These are phyloP conservation scores for Blakeslea trispora DNA, from an alignment of 371 early-diverging fungal species.

Conservation along the genomic window DNA sequence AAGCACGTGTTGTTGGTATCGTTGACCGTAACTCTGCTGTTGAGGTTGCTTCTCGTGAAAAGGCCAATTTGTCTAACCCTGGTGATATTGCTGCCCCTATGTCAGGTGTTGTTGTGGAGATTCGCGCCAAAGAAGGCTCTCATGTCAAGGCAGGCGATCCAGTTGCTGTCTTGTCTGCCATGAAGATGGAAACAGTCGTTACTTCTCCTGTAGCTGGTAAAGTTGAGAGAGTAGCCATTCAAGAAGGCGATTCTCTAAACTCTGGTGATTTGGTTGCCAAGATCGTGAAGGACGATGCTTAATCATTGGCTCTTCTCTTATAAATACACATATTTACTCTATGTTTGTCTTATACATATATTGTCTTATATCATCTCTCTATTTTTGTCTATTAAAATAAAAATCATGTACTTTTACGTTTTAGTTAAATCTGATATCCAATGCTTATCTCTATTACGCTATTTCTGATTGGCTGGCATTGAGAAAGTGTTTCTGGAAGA, in stretches of 20 bases:
- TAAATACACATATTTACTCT: background rate
- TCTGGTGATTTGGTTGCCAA: slow-evolving; percentile 81
- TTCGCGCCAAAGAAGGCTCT: slow-evolving; percentile 80
- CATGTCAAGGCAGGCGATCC: slow-evolving; percentile 89
- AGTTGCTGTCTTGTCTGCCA: slow-evolving; percentile 87
- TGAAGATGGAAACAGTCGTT: slow-evolving; percentile 98
- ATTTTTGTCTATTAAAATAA: background rate
- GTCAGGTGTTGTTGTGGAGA: slow-evolving; percentile 92
- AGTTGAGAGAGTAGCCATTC: slow-evolving; percentile 70
- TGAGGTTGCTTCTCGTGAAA: slow-evolving; percentile 69
- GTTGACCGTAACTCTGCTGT: slow-evolving; percentile 63
- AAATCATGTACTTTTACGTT: background rate
- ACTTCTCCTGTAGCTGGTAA: slow-evolving; percentile 80
- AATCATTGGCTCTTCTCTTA: background rate
- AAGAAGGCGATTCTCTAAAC: slow-evolving; percentile 76
- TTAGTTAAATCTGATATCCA: no score
- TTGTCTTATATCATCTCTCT: background rate
- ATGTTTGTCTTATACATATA: background rate
- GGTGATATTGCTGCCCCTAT: slow-evolving; percentile 95
- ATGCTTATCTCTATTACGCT: no score
- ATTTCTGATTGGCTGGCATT: no score
- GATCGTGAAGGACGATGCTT: slow-evolving; percentile 51
- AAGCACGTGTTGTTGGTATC: slow-evolving; percentile 83
- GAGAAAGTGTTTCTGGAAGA: no score
- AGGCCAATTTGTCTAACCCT: slow-evolving; percentile 76